Conservation (phyloP, 345 rosid genomes). For the Arabidopsis arenosa region DNA sequence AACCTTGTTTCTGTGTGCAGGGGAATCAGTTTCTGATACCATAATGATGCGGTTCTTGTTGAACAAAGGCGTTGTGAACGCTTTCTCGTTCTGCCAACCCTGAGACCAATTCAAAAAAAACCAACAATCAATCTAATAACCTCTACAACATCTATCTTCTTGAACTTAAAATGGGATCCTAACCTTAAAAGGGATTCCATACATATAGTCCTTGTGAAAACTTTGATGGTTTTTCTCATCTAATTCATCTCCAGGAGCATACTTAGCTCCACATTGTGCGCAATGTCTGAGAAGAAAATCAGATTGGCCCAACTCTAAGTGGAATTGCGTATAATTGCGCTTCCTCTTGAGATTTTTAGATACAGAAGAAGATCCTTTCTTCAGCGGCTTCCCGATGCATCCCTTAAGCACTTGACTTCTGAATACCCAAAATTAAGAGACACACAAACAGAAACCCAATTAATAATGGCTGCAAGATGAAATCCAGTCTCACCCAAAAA, state of each 20-base stretch:
- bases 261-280: conserved; percentile 59
- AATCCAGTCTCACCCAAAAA: not conserved
- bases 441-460: not conserved
- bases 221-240: conserved; percentile 77
- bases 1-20: conserved; percentile 74
- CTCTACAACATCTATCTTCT: not conserved
- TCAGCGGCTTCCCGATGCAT: conserved; percentile 25
- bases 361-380: conserved; percentile 30
- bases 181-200: conserved; percentile 82
- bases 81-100: conserved; percentile 77
- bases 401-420: conserved; percentile 36
- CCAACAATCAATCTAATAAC: not conserved
- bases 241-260: conserved; percentile 69
- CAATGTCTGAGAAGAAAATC: conserved; percentile 81
- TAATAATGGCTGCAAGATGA: not conserved
- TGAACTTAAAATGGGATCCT: not conserved
- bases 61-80: conserved; percentile 43
- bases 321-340: conserved; percentile 79
- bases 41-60: conserved; percentile 56
- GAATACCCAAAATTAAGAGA: conserved; percentile 11
- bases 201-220: conserved; percentile 69
- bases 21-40: conserved; percentile 62
- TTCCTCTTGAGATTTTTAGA: conserved; percentile 60
- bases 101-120: conserved; percentile 35
- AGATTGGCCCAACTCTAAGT: conserved; percentile 86